phyloP scores from a whole-genome alignment of 164 flowering plant species.

The Sedum album region DNA sequence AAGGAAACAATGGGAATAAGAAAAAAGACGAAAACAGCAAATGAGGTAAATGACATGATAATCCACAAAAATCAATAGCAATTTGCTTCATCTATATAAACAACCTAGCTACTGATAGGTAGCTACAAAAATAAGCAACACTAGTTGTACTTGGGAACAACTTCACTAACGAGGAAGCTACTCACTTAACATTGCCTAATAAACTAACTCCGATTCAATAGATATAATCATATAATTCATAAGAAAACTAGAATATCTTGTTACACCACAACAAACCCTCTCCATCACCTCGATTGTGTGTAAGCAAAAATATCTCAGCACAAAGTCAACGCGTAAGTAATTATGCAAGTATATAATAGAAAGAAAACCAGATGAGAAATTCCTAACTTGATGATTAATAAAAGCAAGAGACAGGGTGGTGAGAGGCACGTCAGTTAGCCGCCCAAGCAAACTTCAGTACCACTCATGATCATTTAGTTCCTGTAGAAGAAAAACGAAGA shows the following conservation, averaged over 20 bases:
- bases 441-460: background rate
- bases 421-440: conserved; percentile 4
- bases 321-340: background rate
- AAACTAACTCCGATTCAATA: background rate
- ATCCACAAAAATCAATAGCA: background rate
- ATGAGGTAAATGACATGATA: too few relatives aligned
- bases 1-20: too few relatives aligned
- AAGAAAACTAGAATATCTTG: background rate
- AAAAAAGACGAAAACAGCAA: too few relatives aligned
- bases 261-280: background rate
- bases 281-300: background rate
- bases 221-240: background rate
- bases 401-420: background rate
- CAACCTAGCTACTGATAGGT: background rate
- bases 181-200: background rate
- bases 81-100: too few relatives aligned
- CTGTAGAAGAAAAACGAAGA: background rate
- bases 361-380: background rate
- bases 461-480: background rate
- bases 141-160: background rate
- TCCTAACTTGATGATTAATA: background rate
- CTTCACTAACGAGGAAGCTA: background rate
- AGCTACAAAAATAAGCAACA: background rate
- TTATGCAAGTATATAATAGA: background rate
- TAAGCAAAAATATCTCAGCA: background rate